These are phyloP conservation scores for Aegilops umbellulata DNA, from an alignment of 176 grass and related monocot species.

Conservation along the genomic window DNA sequence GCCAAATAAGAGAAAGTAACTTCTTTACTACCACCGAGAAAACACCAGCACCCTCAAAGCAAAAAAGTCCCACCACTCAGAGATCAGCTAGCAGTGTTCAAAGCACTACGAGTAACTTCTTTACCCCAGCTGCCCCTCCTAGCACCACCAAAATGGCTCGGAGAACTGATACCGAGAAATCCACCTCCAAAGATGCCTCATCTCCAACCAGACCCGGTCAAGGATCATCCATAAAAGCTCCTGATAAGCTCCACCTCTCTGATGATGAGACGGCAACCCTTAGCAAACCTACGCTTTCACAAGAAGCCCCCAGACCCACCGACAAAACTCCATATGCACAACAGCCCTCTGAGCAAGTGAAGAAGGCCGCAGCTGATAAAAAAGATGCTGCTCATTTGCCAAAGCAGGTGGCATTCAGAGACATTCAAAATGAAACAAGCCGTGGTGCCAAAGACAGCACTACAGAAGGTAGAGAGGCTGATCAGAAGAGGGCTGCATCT, in stretches of 20 bases:
- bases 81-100: conserved; percentile 3
- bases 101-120: conserved; percentile 9
- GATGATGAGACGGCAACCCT: not conserved
- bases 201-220: conserved; percentile 16
- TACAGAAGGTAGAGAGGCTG: conserved; percentile 21
- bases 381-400: not conserved
- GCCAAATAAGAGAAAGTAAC: conserved; percentile 14
- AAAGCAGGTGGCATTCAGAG: not conserved
- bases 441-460: not conserved
- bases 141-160: not conserved
- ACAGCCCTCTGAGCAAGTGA: not conserved
- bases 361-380: not conserved
- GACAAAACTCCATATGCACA: not conserved
- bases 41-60: not conserved
- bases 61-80: conserved; percentile 3
- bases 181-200: conserved; percentile 20
- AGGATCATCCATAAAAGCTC: conserved; percentile 1
- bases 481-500: conserved; percentile 16
- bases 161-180: not conserved
- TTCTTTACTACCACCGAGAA: not conserved
- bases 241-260: conserved; percentile 14
- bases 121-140: conserved; percentile 15
- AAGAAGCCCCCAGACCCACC: not conserved
- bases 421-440: conserved; percentile 13
- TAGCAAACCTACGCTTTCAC: not conserved